Base-by-base conservation (phyloP, 2,329 filamentous ascomycete genomes). In the Colletotrichum tropicicola region DNA sequence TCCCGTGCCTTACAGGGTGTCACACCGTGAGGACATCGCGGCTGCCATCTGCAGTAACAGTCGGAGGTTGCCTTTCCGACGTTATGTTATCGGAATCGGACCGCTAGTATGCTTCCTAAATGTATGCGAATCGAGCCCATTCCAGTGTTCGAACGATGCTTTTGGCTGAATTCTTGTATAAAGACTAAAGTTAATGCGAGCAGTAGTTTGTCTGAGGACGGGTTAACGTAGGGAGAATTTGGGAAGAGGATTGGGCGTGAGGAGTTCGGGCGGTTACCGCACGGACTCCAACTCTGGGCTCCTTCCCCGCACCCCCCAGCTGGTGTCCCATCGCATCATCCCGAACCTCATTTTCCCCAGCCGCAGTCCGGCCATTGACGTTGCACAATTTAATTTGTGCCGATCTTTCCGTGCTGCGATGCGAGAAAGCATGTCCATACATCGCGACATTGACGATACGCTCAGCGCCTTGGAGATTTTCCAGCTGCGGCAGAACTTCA, bases 401-500 rank as follows among this genome's bases (percentile, higher is more conserved):
- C 27, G 15, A 23, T 13, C 4, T 23, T 30, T 17, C 13, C 12
- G 15, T 41, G 17, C 2, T 19, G 43, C 25, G 12, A n/a, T 12
- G n/a, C 8, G 17, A 7, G 15, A 43, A 19, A 9, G 30, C 30
- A 49, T 54, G 35, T n/a, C 5, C 6, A 27, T 19, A 8, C n/a
- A 17, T 12, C 41, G 12, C 4, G 9, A 10, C 25, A 35, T 44
- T 30, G 23, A 27, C 6, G 9, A 39, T 15, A 19, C 12, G 12
- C 35, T 32, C 15, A 55, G 21, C 28, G 5, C 27, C 21, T 15
- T 43, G 25, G 64, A 61, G 27, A 13, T 60, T 5, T 30, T 58
- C 37, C 58, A 45, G 28, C 35, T 59, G 17, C 59, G 55, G 23
- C 48, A 58, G 60, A 79, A 79, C 56, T 77, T 80, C 44, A 76